Percentiles rank a stretch among this genome's conserved stretches.
Conservation (phyloP, 2,329 filamentous ascomycete species). For the Alternaria sp. region DNA sequence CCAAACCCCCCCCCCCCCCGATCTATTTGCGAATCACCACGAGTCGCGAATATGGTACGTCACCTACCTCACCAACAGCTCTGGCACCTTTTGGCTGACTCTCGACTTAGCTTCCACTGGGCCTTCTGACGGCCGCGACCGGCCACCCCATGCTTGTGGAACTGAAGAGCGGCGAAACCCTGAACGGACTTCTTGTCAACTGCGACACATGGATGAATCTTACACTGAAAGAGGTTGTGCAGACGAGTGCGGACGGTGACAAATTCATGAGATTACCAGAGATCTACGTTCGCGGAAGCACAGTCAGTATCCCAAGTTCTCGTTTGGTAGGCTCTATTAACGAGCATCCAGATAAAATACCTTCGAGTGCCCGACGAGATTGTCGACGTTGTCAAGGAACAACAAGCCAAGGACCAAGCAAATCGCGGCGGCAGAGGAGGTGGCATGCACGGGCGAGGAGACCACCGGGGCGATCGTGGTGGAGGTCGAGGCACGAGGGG, state of each 20-base stretch:
- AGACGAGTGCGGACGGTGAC: constrained; percentile 94
- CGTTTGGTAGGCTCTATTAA: background rate
- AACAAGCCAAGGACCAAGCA: constrained; percentile 76
- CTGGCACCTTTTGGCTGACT: constrained; percentile 20
- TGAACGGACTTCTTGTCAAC: constrained; percentile 93
- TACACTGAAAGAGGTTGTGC: constrained; percentile 94
- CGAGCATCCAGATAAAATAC: constrained; percentile 83
- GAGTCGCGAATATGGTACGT: constrained; percentile 37
- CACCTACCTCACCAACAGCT: constrained; percentile 11
- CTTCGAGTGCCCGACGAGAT: constrained; percentile 96
- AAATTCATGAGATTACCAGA: constrained; percentile 92
- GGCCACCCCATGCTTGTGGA: constrained; percentile 98
- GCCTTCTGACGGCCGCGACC: constrained; percentile 92
- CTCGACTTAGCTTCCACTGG: constrained; percentile 66
- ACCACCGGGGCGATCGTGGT: constrained; percentile 61
- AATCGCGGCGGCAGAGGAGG: constrained; percentile 72
- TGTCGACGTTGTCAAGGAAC: constrained; percentile 90
- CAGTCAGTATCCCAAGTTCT: constrained; percentile 68
- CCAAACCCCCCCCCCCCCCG: too few relatives aligned
- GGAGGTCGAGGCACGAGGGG: constrained; percentile 64
- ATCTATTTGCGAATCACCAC: background rate
- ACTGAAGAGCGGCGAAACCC: constrained; percentile 95
- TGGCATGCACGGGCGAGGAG: constrained; percentile 64
- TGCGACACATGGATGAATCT: constrained; percentile 99
- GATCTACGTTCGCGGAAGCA: constrained; percentile 96